phyloP scores from a whole-genome alignment of 345 rosid genomes.

The Alliaria petiolata region DNA sequence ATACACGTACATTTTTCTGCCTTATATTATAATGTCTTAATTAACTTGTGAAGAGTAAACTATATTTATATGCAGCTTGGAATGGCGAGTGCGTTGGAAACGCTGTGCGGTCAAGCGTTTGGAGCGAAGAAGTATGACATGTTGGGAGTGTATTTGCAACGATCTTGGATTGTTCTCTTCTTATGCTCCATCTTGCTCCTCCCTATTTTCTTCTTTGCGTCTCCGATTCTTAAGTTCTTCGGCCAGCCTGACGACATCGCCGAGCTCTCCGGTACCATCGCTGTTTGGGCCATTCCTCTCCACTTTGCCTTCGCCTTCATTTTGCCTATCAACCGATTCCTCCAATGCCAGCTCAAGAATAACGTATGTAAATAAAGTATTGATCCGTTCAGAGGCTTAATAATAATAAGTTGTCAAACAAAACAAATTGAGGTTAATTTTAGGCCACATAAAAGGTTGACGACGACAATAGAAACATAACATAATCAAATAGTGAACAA shows the following conservation, averaged over 20 bases:
- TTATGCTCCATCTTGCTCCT: slow-evolving; percentile 45
- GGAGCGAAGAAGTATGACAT: slow-evolving; percentile 67
- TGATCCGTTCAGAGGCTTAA: no score
- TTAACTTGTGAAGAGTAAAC: no score
- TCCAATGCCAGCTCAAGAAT: slow-evolving; percentile 57
- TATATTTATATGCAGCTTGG: no score
- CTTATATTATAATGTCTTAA: background rate
- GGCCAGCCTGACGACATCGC: slow-evolving; percentile 73
- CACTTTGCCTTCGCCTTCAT: slow-evolving; percentile 78
- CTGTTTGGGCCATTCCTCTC: slow-evolving; percentile 58
- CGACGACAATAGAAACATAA: no score
- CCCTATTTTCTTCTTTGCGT: slow-evolving; percentile 50
- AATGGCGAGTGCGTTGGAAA: slow-evolving; percentile 64
- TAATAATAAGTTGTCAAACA: no score
- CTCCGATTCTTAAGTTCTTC: slow-evolving; percentile 51
- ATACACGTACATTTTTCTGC: background rate
- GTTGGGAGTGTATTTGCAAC: slow-evolving; percentile 76
- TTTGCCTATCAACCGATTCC: slow-evolving; percentile 67
- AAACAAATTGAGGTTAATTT: no score
- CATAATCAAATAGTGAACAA: no score
- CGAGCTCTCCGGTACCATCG: slow-evolving; percentile 46
- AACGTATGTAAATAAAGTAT: no score
- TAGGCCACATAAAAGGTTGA: no score
- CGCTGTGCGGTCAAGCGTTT: slow-evolving; percentile 48
- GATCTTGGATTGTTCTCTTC: slow-evolving; percentile 71